Evolutionary conservation across 148 eudicot species (phyloP), one percentile per base, ranked within the genome.

Genomic region (Nyssa sinensis): DNA sequence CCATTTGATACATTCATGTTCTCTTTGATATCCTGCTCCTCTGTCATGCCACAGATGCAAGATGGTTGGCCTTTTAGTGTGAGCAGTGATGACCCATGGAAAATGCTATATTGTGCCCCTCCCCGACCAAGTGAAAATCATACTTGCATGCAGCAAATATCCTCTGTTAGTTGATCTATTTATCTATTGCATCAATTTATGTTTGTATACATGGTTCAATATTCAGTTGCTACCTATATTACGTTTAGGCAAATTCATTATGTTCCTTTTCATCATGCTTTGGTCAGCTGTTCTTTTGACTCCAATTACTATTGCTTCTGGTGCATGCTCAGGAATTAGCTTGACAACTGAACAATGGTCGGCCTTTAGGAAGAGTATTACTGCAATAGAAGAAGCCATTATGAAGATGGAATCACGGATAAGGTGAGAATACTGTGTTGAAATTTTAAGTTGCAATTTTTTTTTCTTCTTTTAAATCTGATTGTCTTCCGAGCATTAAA

Each of bases 321-420:
- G n/a, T 70, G 41, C 57, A 17, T 34, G 30, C 23, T 33, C 88
- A 86, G 90, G 86, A 71, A 75, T 82, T 34, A 81, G 75, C 68
- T 85, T 89, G 74, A 74, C 80, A 25, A 25, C 80, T 67, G 78
- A 76, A 32, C 82, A 89, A 66, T 92, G 94, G 97, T 72, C 83
- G 21, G 75, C 75, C 57, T 82, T 92, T 58, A 84, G 82, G 73
- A 81, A 79, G 70, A 84, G 80, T 69, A 23, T 92, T 72, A 84
- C 94, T 39, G 78, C 82, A 30, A 74, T 89, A 64, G 89, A 92
- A 80, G 94, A 80, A 63, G 90, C 93, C 70, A 87, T 88, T 61
- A 33, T 51, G 17, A 78, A 84, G 73, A 65, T 81, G 75, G 81
- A 88, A 76, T 81, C 92, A 67, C 75, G 37, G 49, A 67, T 79